phyloP scores from a whole-genome alignment of 2,329 filamentous ascomycete genomes.

The Laburnicola sp. region DNA sequence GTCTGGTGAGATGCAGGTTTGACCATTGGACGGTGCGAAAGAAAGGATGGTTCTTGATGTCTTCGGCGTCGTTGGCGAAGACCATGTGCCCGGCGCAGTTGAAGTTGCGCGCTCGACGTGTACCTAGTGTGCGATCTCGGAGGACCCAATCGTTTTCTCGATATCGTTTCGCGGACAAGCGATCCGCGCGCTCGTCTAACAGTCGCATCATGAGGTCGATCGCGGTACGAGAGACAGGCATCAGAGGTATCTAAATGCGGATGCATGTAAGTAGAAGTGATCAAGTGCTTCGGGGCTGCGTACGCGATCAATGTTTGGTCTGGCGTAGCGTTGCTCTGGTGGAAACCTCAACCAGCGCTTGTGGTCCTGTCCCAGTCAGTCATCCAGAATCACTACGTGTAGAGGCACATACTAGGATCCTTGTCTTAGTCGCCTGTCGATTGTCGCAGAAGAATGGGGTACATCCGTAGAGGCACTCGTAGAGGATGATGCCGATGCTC shows the following conservation, averaged over 20 bases:
- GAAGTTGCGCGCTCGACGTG: conserved; percentile 31
- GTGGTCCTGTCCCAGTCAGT: conserved; percentile 62
- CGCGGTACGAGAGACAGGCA: conserved; percentile 67
- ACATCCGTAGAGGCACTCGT: conserved; percentile 89
- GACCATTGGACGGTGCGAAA: conserved; percentile 82
- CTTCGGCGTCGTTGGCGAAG: conserved; percentile 79
- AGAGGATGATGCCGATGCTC: conserved; percentile 93
- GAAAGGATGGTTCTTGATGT: conserved; percentile 88
- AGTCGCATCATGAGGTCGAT: conserved; percentile 75
- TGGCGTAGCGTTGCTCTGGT: conserved; percentile 54
- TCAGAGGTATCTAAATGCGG: conserved; percentile 28
- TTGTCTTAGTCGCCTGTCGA: conserved; percentile 79
- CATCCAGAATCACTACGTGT: neutral
- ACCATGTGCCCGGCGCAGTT: conserved; percentile 64
- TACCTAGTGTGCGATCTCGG: conserved; percentile 28
- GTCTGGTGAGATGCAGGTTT: conserved; percentile 67
- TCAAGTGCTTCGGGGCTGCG: neutral
- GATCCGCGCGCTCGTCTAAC: conserved; percentile 72
- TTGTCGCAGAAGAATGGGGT: conserved; percentile 87
- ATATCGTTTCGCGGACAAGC: conserved; percentile 78
- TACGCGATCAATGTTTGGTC: conserved; percentile 53
- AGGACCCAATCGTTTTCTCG: conserved; percentile 61
- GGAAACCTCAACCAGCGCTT: conserved; percentile 72
- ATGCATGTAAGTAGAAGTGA: too few species aligned
- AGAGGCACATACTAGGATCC: conserved; percentile 67